These are phyloP conservation scores for Diplodia mutila DNA, from an alignment of 2,329 filamentous ascomycete species.

Conservation along the genomic window DNA sequence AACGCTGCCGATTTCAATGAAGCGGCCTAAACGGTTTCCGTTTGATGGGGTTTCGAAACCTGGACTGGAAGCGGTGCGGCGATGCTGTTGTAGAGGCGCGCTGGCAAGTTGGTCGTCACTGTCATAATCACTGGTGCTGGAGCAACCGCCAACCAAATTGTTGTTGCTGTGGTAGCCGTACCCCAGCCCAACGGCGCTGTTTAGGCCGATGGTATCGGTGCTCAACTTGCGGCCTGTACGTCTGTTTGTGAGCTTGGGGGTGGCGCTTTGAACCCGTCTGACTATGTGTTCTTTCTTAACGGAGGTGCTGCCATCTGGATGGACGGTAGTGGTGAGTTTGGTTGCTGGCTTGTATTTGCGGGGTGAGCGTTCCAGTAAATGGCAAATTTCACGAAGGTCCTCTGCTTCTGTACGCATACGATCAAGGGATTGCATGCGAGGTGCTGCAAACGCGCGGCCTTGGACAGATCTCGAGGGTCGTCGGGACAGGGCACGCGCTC, in stretches of 20 bases:
- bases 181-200: conserved; percentile 12
- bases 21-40: conserved; percentile 22
- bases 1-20: background rate
- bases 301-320: conserved; percentile 25
- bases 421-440: conserved; percentile 56
- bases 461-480: conserved; percentile 48
- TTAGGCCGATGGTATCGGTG: conserved; percentile 16
- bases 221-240: conserved; percentile 3
- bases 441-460: conserved; percentile 58
- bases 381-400: conserved; percentile 43
- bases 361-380: conserved; percentile 49
- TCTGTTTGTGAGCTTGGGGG: background rate
- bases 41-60: conserved; percentile 37
- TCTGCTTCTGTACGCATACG: conserved; percentile 47
- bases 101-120: background rate
- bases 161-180: conserved; percentile 19
- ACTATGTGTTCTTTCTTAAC: conserved; percentile 14
- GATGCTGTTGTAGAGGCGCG: background rate
- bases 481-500: conserved; percentile 31
- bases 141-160: conserved; percentile 31
- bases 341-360: conserved; percentile 41
- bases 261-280: conserved; percentile 22
- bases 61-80: background rate
- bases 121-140: conserved; percentile 36
- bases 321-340: conserved; percentile 27